phyloP scores from a whole-genome alignment of 1,284 basidiomycete species.

The Malassezia yamatoensis region DNA sequence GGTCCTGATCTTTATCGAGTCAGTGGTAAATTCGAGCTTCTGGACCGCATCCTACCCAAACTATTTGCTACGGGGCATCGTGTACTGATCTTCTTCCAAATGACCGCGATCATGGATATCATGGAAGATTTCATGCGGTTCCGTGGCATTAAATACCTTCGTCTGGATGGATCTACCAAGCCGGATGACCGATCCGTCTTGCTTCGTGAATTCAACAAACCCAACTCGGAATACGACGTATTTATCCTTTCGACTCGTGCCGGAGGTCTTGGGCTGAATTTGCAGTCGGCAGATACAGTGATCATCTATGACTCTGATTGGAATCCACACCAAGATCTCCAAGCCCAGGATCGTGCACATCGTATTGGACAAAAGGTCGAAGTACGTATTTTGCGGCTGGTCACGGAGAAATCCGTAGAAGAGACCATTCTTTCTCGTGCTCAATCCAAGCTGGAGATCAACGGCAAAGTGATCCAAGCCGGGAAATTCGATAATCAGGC shows the following conservation, averaged over 20 bases:
- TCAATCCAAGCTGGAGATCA: slow-evolving; percentile 92
- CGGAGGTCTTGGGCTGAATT: slow-evolving; percentile 90
- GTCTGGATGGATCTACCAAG: slow-evolving; percentile 94
- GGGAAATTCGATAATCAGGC: slow-evolving; percentile 99
- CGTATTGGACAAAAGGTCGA: slow-evolving; percentile 99
- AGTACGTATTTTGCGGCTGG: slow-evolving; percentile 88
- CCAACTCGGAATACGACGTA: slow-evolving; percentile 76
- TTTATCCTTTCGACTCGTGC: slow-evolving; percentile 81
- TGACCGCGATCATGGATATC: slow-evolving; percentile 99
- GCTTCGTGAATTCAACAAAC: slow-evolving; percentile 82
- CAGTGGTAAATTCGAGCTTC: slow-evolving; percentile 90
- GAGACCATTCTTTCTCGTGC: slow-evolving; percentile 93
- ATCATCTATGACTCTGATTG: slow-evolving; percentile 67
- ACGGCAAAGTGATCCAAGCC: slow-evolving; percentile 80
- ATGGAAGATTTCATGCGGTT: slow-evolving; percentile 95
- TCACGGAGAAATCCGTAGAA: slow-evolving; percentile 95
- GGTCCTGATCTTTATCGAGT: slow-evolving; percentile 71
- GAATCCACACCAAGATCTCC: slow-evolving; percentile 61
- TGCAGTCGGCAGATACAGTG: slow-evolving; percentile 97
- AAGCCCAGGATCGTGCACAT: slow-evolving; percentile 72
- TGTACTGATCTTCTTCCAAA: slow-evolving; percentile 98
- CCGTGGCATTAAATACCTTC: slow-evolving; percentile 79
- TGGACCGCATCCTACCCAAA: slow-evolving; percentile 85
- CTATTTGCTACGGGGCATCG: slow-evolving; percentile 85
- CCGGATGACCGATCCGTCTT: slow-evolving; percentile 90